Percentiles rank a stretch among this genome's conserved stretches.
Conservation (phyloP, 1,284 basidiomycete species). For the Rhodotorula sp. region DNA sequence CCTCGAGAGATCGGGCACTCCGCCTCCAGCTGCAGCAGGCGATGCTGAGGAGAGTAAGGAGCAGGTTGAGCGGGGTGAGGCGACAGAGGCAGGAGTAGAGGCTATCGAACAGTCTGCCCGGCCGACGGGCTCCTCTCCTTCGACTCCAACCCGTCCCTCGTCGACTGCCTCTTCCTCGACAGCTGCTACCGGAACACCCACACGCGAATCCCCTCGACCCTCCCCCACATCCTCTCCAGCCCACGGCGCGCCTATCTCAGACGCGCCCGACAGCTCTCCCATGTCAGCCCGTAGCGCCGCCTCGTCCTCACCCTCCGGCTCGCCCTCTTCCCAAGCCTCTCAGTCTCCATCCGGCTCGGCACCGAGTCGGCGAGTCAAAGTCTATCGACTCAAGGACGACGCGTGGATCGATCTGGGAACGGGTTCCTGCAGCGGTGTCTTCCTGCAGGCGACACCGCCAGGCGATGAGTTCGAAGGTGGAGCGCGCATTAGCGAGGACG, state of each 20-base stretch:
- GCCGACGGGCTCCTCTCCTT: neutral
- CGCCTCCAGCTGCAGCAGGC: too few relatives aligned
- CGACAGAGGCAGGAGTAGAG: too few relatives aligned
- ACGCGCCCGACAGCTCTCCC: constrained; percentile 7
- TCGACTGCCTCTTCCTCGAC: neutral
- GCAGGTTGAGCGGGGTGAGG: too few relatives aligned
- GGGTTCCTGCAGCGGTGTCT: constrained; percentile 85
- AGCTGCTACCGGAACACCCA: neutral
- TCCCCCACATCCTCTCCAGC: neutral
- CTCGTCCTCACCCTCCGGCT: constrained; percentile 3
- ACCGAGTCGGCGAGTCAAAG: constrained; percentile 56
- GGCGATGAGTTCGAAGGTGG: constrained; percentile 2
- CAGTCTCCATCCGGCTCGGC: neutral
- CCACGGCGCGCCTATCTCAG: neutral
- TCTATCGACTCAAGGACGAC: constrained; percentile 84
- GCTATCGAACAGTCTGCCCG: too few relatives aligned
- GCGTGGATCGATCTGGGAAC: constrained; percentile 92
- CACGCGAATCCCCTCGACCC: too few relatives aligned
- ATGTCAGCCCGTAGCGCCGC: constrained; percentile 6
- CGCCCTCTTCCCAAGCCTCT: constrained; percentile 13
- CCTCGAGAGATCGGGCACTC: too few relatives aligned
- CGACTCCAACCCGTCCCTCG: constrained; percentile 6
- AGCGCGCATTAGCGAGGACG: neutral
- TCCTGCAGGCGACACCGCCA: constrained; percentile 19
- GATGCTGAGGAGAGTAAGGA: too few relatives aligned